Evolutionary conservation across 352 stramenopile genomes (phyloP), one percentile per base, ranked within the genome.

Genomic region (Heterotrichella gracilis): DNA sequence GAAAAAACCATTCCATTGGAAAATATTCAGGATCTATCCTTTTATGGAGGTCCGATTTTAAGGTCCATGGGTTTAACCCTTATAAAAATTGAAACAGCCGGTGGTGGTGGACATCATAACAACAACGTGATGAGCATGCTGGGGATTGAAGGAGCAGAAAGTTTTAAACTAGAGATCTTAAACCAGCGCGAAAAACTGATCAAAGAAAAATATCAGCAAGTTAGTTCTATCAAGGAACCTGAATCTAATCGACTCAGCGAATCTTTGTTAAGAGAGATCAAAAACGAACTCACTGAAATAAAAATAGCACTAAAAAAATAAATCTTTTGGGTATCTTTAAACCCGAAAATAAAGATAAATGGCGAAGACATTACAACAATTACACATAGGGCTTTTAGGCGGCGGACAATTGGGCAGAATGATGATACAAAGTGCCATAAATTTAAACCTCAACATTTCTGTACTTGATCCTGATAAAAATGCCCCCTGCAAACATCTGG

Each of bases 321-420:
- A n/a, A n/a, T n/a, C 32, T 53, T 53, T 53, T 53, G n/a, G n/a
- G 9, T 53, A 53, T 53, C 32, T 53, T 53, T 53, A 53, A n/a
- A n/a, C n/a, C 32, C 32, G n/a, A 53, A 53, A 17, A 17, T 53
- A 17, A 53, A 53, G 9, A 17, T 53, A 17, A 9, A 53, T 53
- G 32, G n/a, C 9, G 9, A 53, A 53, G n/a, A 53, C 32, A 17
- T 9, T 53, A 17, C 32, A 53, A n/a, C 32, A 53, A 53, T 53
- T 53, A 53, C 9, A 53, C n/a, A 53, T 88, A 68, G 82, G 82
- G 68, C 79, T 87, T 42, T 73, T 88, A 22, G 82, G 82, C 69
- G 82, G 82, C 66, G 82, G 82, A 42, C 82, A 88, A 68, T 75
- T 88, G 22, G 82, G 81, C 66, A 81, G 82, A 71, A 88, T 88